A percentile compares a stretch with the other conserved stretches of the same genome.
Evolutionary conservation across 106 monocot species (phyloP).

Genomic region (Agapanthus africanus): DNA sequence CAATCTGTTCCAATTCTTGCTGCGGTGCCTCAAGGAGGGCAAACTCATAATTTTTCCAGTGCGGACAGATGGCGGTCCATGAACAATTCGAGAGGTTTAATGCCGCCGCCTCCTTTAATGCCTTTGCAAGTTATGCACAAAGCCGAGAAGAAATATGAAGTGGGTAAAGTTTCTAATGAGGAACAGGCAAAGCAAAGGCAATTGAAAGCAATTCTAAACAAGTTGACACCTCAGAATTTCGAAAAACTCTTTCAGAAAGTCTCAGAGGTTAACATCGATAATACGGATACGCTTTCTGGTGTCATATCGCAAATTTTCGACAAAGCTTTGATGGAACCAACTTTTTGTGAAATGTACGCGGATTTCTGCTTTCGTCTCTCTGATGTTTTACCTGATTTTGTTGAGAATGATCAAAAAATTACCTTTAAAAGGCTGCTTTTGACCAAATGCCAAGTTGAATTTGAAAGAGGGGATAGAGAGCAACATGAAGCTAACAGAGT

Average conservation of each 20-base stretch:
- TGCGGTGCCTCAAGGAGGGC: constrained; percentile 30
- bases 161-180: constrained; percentile 62
- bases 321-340: constrained; percentile 86
- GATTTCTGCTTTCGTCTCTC: constrained; percentile 78
- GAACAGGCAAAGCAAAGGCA: constrained; percentile 76
- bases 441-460: constrained; percentile 94
- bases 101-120: constrained; percentile 61
- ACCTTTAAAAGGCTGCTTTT: constrained; percentile 77
- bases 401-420: constrained; percentile 62
- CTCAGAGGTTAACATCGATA: constrained; percentile 68
- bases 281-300: constrained; percentile 45
- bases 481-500: constrained; percentile 44
- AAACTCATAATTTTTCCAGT: constrained; percentile 33
- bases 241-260: constrained; percentile 69
- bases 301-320: constrained; percentile 94
- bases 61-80: constrained; percentile 75
- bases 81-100: constrained; percentile 40
- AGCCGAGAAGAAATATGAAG: constrained; percentile 66
- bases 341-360: constrained; percentile 98
- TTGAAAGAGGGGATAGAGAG: constrained; percentile 82
- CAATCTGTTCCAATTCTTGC: constrained; percentile 50
- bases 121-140: constrained; percentile 66
- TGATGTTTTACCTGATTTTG: constrained; percentile 60
- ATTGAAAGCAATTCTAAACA: constrained; percentile 77
- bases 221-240: constrained; percentile 85